Base-by-base conservation (phyloP, 768 basidiomycete genomes). In the Serendipita sp. region DNA sequence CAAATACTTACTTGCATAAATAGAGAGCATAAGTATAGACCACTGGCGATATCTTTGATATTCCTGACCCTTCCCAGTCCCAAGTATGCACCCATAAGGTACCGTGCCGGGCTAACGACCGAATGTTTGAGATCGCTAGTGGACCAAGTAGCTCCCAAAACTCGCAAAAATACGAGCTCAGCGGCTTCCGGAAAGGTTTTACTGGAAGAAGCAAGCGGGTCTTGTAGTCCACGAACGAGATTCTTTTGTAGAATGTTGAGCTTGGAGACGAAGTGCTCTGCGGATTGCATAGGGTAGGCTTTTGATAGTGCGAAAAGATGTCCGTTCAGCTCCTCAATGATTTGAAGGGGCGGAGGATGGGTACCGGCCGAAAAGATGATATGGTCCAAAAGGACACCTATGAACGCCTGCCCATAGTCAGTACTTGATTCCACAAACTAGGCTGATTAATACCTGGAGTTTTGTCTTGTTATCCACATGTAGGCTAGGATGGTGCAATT, bases 91-190 rank as follows among this genome's bases (percentile, higher is more conserved):
- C 88, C 91, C 77, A 96, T 88, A 63, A 98, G 80, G 16, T 98
- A 75, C 60, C 91, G 82, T 0, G 93, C 81, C 0, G 93, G 91
- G 0, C 90, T 88, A 18, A 91, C 77, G 52, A 98, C 92, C 0
- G 85, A 82, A 73, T 99, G 94, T 62, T 85, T 86, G 74, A 95
- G 80, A 74, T 99, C 96, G 71, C 91, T 95, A 2, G 93, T 92
- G 2, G 93, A 88, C 94, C 94, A 99, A 40, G 88, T 76, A 13
- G 78, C 75, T 2, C 92, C 92, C 62, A 91, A 80, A 44, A 93
- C 72, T 27, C 93, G 84, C 34, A 98, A 76, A 2, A 99, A 76
- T 0, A 81, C 77, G 18, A 99, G 78, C 72, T 99, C 96, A 3
- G 91, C 75, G 2, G 84, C 72, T 33, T 87, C 86, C 3, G 96